Base-by-base conservation (phyloP, 495 filamentous ascomycete genomes). In the Neurospora tetrasperma region DNA sequence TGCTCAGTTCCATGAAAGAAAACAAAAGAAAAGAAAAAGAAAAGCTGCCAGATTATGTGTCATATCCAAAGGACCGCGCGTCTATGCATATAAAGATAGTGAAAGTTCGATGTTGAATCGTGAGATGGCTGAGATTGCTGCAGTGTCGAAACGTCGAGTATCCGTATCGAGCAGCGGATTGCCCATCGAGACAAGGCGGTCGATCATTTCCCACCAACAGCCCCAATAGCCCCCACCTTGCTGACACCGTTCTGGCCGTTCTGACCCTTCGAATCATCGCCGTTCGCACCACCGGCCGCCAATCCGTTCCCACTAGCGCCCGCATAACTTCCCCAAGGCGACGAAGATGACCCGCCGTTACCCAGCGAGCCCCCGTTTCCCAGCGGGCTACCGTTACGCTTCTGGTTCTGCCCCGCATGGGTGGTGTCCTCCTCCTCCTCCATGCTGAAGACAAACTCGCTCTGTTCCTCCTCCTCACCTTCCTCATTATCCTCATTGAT, bases 371-470 rank as follows among this genome's bases (percentile, higher is more conserved):
- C 79, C 4, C 77, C 75, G 43, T 76, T 79, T 12, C 80, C 83
- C 5, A 78, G 68, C 23, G 73, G 71, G 16, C 80, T 77, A 8
- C 85, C 79, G 77, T 86, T 86, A 69, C 79, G 74, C 20, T 81
- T 80, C 18, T 82, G 76, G 68, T 79, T 81, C 39, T 88, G 83
- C 16, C 54, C 54, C 14, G 6, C 54, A 14, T 66, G 54, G 54
- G 27, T 18, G 4, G 80, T 79, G 2, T 89, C 88, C 69, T 89
- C 88, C 73, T 92, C 91, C 71, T 92, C 91, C 76, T 93, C 92
- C 91, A 94, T 93, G 42, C 86, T 89, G 73, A 94, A 94, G n/a
- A 94, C 91, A 69, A 92, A 86, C 38, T 92, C 89, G 23, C 87
- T 83, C 71, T 91, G 89, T 75, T 94, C 92, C 74, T 91, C 89